Conservation (phyloP, 2,329 filamentous ascomycete species). For the Tolypocladium nubicola region DNA sequence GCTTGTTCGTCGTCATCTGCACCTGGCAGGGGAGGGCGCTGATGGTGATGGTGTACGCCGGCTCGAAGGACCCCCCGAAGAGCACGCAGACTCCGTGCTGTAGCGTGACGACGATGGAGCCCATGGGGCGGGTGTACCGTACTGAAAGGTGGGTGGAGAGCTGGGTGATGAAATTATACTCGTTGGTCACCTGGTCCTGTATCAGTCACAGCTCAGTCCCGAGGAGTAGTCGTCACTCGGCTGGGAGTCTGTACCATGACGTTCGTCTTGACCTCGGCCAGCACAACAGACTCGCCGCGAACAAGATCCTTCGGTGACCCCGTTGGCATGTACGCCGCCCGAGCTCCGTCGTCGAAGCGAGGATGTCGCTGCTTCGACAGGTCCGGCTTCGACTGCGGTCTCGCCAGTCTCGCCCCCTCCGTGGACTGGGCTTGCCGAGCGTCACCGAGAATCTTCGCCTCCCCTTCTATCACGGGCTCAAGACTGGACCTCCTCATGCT, state of each 20-base stretch:
- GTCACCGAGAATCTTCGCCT: conserved; percentile 10
- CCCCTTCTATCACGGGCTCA: conserved; percentile 19
- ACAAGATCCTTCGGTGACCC: conserved; percentile 31
- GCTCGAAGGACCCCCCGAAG: conserved; percentile 64
- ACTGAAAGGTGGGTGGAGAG: conserved; percentile 63
- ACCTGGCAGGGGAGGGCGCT: conserved; percentile 59
- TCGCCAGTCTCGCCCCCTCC: not conserved
- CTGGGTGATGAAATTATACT: conserved; percentile 63
- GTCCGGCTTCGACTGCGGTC: conserved; percentile 1
- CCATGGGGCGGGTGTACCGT: conserved; percentile 64
- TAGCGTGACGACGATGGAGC: conserved; percentile 65
- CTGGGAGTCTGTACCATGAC: conserved; percentile 11
- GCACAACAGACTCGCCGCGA: conserved; percentile 44
- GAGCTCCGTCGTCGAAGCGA: not conserved
- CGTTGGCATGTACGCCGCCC: conserved; percentile 10
- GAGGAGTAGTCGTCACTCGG: not conserved
- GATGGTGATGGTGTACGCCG: conserved; percentile 69
- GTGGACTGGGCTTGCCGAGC: conserved; percentile 7
- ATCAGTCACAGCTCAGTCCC: not conserved
- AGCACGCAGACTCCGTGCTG: conserved; percentile 66
- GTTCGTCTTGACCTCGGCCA: conserved; percentile 36
- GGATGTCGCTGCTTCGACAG: not conserved
- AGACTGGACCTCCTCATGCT: conserved; percentile 11
- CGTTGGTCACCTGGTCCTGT: conserved; percentile 53
- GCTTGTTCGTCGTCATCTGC: conserved; percentile 65